phyloP scores from a whole-genome alignment of 225 moss, liverwort and hornwort species.

The Anthoceros angustus region DNA sequence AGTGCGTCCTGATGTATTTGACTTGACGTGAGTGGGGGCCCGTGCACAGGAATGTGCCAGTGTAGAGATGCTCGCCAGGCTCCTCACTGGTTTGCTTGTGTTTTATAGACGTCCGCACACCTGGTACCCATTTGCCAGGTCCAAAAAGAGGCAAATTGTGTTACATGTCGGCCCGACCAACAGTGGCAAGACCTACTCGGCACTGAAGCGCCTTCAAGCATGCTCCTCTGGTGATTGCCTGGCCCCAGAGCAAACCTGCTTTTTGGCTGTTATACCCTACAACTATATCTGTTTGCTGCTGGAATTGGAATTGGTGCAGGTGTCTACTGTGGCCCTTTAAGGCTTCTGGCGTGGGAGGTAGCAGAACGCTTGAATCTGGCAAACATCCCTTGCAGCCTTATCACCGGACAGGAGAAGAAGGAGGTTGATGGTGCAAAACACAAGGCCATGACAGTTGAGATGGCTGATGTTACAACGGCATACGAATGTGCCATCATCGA shows the following conservation, averaged over 20 bases:
- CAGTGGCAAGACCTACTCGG: conserved; percentile 24
- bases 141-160: conserved; percentile 17
- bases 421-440: conserved; percentile 21
- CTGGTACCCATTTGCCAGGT: conserved; percentile 26
- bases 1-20: too few species aligned
- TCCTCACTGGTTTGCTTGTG: too few species aligned
- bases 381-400: conserved; percentile 18
- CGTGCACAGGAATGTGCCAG: too few species aligned
- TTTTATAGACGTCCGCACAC: conserved; percentile 21
- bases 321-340: conserved; percentile 26
- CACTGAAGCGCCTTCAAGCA: conserved; percentile 17
- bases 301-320: conserved; percentile 11
- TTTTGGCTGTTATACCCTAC: background rate
- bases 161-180: conserved; percentile 26
- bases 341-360: conserved; percentile 30
- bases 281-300: background rate
- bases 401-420: conserved; percentile 26
- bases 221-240: conserved; percentile 17
- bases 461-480: conserved; percentile 20
- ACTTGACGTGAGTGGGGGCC: too few species aligned
- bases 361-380: conserved; percentile 21
- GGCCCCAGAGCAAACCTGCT: background rate
- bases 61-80: too few species aligned
- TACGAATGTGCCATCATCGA: conserved; percentile 24
- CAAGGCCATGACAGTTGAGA: conserved; percentile 29